Percentiles rank a stretch among this genome's conserved stretches.
Conservation (phyloP, 108 stramenopile species). For the Asterionellopsis glacialis region DNA sequence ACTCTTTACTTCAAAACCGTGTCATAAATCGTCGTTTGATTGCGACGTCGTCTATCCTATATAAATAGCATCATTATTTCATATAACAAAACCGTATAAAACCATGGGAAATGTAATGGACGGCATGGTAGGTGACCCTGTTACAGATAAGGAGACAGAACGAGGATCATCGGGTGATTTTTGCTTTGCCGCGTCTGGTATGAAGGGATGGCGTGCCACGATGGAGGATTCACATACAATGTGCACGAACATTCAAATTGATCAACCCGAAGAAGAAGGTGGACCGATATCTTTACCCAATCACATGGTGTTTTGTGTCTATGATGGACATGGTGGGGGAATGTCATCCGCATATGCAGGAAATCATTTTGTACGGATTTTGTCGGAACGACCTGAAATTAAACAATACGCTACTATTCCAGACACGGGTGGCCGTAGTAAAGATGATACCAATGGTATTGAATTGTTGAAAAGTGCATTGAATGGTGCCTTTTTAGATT, state of each 20-base stretch:
- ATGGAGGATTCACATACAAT: constrained; percentile 81
- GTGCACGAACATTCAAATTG: constrained; percentile 20
- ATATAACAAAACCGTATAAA: neutral
- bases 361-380: constrained; percentile 46
- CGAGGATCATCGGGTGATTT: constrained; percentile 32
- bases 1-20: too few species aligned
- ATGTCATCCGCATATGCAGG: constrained; percentile 74
- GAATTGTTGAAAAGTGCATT: constrained; percentile 55
- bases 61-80: too few species aligned
- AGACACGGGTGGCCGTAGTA: constrained; percentile 12
- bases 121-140: constrained; percentile 19
- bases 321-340: constrained; percentile 89
- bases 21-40: too few species aligned
- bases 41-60: too few species aligned
- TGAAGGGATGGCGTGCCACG: constrained; percentile 85
- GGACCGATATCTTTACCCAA: constrained; percentile 17
- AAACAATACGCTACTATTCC: constrained; percentile 45
- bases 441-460: constrained; percentile 48
- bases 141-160: constrained; percentile 53
- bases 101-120: constrained; percentile 21
- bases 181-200: constrained; percentile 42
- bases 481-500: constrained; percentile 52
- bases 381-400: constrained; percentile 45
- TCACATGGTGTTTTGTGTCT: constrained; percentile 78
- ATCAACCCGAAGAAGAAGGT: constrained; percentile 8